Percentiles rank a stretch among this genome's conserved stretches.
Conservation (phyloP, 2,329 filamentous ascomycete species). For the Paecilomyces niveus region DNA sequence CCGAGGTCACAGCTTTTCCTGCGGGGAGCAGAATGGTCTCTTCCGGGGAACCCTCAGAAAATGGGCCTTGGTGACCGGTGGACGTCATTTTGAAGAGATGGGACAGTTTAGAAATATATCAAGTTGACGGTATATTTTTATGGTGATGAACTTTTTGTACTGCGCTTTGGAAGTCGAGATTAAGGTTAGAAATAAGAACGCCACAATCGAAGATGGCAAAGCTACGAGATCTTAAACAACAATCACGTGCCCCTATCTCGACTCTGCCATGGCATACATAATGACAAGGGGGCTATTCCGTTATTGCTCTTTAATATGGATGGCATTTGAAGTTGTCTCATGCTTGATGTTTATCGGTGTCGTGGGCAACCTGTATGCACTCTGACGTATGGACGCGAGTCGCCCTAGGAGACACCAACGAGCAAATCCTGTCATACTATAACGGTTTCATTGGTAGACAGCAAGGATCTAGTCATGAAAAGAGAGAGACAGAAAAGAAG, state of each 20-base stretch:
- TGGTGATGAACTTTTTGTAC: not conserved
- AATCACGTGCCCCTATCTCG: not conserved
- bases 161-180: not conserved
- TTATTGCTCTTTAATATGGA: not conserved
- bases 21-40: constrained; percentile 6
- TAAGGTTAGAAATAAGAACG: not conserved
- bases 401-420: not conserved
- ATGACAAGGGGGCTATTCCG: not conserved
- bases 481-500: too few relatives aligned
- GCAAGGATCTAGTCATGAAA: not conserved
- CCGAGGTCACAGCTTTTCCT: not conserved
- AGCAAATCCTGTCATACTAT: not conserved
- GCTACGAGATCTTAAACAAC: not conserved
- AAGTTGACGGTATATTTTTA: not conserved
- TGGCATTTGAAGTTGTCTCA: not conserved
- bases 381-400: not conserved
- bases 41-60: constrained; percentile 3
- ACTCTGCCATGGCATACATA: not conserved
- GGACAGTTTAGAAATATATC: not conserved
- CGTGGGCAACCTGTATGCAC: not conserved
- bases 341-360: not conserved
- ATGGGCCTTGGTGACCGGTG: constrained; percentile 5
- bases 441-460: not conserved
- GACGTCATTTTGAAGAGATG: constrained; percentile 2
- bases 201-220: not conserved